Conservation (phyloP, 306 rosid genomes). For the Acacia crassicarpa region DNA sequence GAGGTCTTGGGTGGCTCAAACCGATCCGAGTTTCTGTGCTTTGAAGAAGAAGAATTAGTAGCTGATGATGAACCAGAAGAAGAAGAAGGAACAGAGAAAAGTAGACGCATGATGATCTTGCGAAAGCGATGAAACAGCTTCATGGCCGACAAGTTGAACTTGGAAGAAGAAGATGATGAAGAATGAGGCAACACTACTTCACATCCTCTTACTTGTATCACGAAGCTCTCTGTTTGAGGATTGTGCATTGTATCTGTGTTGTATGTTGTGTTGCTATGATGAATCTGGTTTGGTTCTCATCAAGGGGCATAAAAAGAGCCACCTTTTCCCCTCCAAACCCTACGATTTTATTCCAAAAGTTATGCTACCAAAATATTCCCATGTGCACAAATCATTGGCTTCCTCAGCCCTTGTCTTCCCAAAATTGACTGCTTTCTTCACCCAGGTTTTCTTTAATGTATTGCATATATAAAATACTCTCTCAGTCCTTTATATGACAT, state of each 20-base stretch:
- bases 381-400: conserved; percentile 77
- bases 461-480: neutral
- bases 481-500: too few species aligned
- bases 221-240: conserved; percentile 39
- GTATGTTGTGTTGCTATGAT: conserved; percentile 50
- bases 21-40: conserved; percentile 45
- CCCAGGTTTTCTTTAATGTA: neutral
- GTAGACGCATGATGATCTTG: conserved; percentile 60
- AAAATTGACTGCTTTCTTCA: neutral
- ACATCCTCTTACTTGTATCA: conserved; percentile 34
- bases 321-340: neutral
- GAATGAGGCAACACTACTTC: neutral
- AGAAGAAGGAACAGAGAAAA: conserved; percentile 46
- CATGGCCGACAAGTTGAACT: conserved; percentile 62
- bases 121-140: conserved; percentile 71
- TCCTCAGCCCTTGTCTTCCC: conserved; percentile 53
- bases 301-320: neutral
- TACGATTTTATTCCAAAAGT: neutral
- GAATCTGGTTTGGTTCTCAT: conserved; percentile 49
- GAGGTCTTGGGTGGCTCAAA: conserved; percentile 91
- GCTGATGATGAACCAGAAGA: neutral
- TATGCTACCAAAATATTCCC: conserved; percentile 39
- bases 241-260: conserved; percentile 54
- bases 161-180: neutral
- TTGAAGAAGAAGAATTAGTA: conserved; percentile 12